Evolutionary conservation across 140 eudicot genomes (phyloP).

Genomic region (Stevia rebaudiana): DNA sequence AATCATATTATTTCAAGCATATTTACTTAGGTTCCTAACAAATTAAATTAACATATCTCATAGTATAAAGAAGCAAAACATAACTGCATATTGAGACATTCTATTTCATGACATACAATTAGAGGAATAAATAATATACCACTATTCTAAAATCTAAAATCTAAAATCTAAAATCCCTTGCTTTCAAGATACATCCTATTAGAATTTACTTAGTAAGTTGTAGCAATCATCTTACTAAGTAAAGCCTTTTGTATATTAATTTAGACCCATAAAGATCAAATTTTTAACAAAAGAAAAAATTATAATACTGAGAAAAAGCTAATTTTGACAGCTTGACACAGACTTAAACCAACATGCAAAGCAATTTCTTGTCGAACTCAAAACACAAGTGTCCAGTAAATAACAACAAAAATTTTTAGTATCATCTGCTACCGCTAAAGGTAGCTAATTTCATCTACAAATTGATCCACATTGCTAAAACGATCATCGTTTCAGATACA

Average conservation of each 20-base stretch:
- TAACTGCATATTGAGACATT: too few species aligned
- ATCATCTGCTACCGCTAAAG: background rate
- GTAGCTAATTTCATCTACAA: background rate
- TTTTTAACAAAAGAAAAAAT: background rate
- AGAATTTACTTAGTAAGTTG: background rate
- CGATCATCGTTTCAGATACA: background rate
- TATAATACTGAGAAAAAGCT: background rate
- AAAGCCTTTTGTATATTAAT: conserved; percentile 6
- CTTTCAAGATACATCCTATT: conserved; percentile 1
- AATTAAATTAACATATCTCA: background rate
- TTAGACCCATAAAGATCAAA: conserved; percentile 2
- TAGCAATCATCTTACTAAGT: background rate
- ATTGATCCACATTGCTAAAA: conserved; percentile 6
- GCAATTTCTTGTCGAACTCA: background rate
- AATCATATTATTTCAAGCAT: conserved; percentile 1
- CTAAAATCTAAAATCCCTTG: background rate
- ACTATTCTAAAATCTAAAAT: background rate
- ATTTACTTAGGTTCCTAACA: conserved; percentile 1
- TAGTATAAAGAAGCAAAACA: background rate
- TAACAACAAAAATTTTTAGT: background rate
- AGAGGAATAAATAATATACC: background rate
- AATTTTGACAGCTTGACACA: background rate
- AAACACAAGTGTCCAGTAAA: background rate
- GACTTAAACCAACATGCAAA: conserved; percentile 7
- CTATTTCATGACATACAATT: background rate